A percentile compares a stretch with the other conserved stretches of the same genome.
Conservation (phyloP, 108 stramenopile species). For the Asterionellopsis glacialis region DNA sequence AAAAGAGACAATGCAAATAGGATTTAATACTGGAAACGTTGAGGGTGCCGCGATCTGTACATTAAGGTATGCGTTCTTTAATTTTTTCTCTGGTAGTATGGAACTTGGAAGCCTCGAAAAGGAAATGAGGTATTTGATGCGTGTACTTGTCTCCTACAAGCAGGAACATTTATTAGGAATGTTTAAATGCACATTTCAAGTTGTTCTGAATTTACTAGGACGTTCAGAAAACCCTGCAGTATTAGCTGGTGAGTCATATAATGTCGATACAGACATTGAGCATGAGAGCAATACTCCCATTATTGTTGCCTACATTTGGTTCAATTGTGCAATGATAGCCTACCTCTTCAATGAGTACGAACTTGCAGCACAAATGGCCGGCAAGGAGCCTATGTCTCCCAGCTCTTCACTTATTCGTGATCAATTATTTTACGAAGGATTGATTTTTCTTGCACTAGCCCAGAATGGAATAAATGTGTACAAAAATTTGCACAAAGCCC, state of each 20-base stretch:
- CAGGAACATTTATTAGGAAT: conserved; percentile 14
- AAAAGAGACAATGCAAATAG: conserved; percentile 17
- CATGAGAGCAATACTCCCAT: no score
- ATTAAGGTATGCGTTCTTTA: not conserved
- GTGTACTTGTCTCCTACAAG: conserved; percentile 20
- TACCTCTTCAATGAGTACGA: no score
- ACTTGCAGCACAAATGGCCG: not conserved
- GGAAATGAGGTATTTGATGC: conserved; percentile 13
- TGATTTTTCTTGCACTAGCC: not conserved
- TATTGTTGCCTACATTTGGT: no score
- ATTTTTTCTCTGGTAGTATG: not conserved
- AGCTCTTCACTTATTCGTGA: not conserved
- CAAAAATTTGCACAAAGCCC: no score
- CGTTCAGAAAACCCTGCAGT: not conserved
- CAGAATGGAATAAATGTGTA: no score
- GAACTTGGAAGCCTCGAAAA: not conserved
- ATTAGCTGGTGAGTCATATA: no score
- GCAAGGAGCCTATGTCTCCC: not conserved
- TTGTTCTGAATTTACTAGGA: conserved; percentile 13
- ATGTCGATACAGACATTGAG: no score
- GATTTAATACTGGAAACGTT: conserved; percentile 28
- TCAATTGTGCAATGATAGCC: no score
- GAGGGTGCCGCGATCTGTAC: not conserved
- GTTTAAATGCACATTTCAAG: conserved; percentile 15
- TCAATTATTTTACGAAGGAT: not conserved